These are phyloP conservation scores for Colletotrichum sp. DNA, from an alignment of 2,329 filamentous ascomycete genomes.

Conservation along the genomic window DNA sequence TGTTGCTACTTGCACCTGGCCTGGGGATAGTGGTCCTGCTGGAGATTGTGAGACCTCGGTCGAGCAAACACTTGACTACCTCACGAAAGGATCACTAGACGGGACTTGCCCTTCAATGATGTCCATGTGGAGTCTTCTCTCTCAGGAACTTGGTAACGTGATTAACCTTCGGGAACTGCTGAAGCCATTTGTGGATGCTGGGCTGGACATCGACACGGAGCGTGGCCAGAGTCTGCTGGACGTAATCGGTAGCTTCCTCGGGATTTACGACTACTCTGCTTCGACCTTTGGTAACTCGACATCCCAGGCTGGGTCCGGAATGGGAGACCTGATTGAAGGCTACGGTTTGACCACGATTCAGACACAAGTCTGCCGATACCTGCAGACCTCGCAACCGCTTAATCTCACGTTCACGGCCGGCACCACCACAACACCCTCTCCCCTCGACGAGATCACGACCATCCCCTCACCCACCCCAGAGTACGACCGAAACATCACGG, in stretches of 20 bases:
- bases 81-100: slow-evolving; percentile 37
- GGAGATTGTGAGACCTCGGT: slow-evolving; percentile 35
- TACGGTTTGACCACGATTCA: slow-evolving; percentile 35
- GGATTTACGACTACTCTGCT: slow-evolving; percentile 29
- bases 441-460: slow-evolving; percentile 6
- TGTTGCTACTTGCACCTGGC: slow-evolving; percentile 36
- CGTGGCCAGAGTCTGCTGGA: background rate
- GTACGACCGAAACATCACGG: slow-evolving; percentile 31
- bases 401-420: slow-evolving; percentile 37
- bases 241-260: background rate
- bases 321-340: slow-evolving; percentile 33
- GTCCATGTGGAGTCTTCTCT: slow-evolving; percentile 30
- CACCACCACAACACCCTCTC: slow-evolving; percentile 26
- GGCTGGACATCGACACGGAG: background rate
- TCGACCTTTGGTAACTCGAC: slow-evolving; percentile 25
- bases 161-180: slow-evolving; percentile 5
- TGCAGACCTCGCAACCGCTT: slow-evolving; percentile 33
- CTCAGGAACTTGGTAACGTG: slow-evolving; percentile 31
- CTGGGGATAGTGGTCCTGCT: slow-evolving; percentile 31
- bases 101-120: slow-evolving; percentile 38
- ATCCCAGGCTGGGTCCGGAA: slow-evolving; percentile 25
- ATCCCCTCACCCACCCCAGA: background rate
- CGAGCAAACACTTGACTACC: slow-evolving; percentile 33
- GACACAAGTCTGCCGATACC: slow-evolving; percentile 36
- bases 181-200: slow-evolving; percentile 1